These are phyloP conservation scores for Alternaria solani DNA, from an alignment of 2,329 filamentous ascomycete species.

Conservation along the genomic window DNA sequence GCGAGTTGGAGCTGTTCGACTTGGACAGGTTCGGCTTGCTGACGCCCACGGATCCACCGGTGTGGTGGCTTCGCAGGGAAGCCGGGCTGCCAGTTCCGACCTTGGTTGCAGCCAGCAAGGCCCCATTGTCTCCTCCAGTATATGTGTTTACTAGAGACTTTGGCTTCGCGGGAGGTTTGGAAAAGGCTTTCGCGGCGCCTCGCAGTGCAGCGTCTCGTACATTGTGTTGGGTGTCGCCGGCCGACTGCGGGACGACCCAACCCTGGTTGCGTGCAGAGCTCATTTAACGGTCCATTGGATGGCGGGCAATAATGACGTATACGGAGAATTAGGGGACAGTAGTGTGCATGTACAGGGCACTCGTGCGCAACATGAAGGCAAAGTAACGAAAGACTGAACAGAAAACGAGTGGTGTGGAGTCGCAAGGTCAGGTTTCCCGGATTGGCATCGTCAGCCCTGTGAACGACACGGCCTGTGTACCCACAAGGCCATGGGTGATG, in stretches of 20 bases:
- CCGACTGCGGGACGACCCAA: conserved; percentile 37
- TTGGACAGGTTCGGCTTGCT: conserved; percentile 37
- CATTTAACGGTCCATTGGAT: conserved; percentile 50
- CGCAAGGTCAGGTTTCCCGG: conserved; percentile 14
- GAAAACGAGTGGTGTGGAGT: conserved; percentile 20
- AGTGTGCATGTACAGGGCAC: conserved; percentile 13
- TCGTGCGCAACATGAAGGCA: conserved; percentile 13
- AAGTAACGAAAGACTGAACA: conserved; percentile 25
- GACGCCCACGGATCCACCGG: conserved; percentile 41
- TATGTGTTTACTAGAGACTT: conserved; percentile 52
- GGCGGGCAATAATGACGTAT: conserved; percentile 24
- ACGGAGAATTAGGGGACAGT: conserved; percentile 3
- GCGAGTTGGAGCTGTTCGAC: conserved; percentile 40
- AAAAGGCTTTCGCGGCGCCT: conserved; percentile 60
- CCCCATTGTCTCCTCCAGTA: conserved; percentile 52
- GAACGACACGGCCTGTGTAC: conserved; percentile 11
- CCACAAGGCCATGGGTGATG: conserved; percentile 14
- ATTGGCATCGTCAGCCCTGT: conserved; percentile 17
- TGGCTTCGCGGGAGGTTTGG: conserved; percentile 53
- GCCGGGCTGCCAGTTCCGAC: conserved; percentile 43
- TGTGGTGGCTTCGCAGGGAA: conserved; percentile 40
- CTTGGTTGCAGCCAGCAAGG: conserved; percentile 56
- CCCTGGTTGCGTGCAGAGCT: conserved; percentile 45
- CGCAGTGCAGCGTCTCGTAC: conserved; percentile 57
- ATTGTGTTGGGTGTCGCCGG: conserved; percentile 49